Percentiles rank a stretch among this genome's conserved stretches.
These are phyloP conservation scores for Candida glaebosa DNA, from an alignment of 805 yeast species.

Conservation along the genomic window DNA sequence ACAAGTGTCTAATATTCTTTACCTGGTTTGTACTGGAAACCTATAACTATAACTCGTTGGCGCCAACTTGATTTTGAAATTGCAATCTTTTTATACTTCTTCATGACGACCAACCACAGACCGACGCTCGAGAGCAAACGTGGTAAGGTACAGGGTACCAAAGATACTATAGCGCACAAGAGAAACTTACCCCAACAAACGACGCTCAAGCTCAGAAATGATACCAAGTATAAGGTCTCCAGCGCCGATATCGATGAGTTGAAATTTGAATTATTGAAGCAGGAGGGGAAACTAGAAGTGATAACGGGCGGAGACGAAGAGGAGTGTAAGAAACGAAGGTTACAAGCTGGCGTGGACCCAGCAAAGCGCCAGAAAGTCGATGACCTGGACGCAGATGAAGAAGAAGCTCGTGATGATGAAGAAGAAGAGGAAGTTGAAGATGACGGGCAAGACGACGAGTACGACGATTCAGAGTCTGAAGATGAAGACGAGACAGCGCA, in stretches of 20 bases:
- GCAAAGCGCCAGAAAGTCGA: background rate
- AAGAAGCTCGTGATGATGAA: background rate
- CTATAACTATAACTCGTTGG: too few species aligned
- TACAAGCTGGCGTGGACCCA: background rate
- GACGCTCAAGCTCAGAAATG: constrained; percentile 28
- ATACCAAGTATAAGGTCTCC: constrained; percentile 12
- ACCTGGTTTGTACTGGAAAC: too few species aligned
- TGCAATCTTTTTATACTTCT: background rate
- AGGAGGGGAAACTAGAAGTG: constrained; percentile 2
- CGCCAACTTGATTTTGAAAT: too few species aligned
- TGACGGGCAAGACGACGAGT: constrained; percentile 4
- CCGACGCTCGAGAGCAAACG: constrained; percentile 41
- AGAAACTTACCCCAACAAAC: constrained; percentile 31
- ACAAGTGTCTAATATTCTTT: too few species aligned
- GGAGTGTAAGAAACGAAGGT: background rate
- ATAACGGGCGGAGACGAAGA: background rate
- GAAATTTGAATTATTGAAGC: constrained; percentile 12
- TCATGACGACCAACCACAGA: constrained; percentile 42
- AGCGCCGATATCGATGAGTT: constrained; percentile 22
- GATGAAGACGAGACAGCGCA: constrained; percentile 13
- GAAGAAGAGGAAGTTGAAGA: constrained; percentile 1
- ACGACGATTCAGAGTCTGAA: constrained; percentile 8
- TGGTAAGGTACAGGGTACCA: constrained; percentile 29
- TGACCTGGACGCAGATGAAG: background rate
- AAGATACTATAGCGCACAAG: constrained; percentile 34